Base-by-base conservation (phyloP, 2,329 filamentous ascomycete genomes). In the Aureobasidium sp. region DNA sequence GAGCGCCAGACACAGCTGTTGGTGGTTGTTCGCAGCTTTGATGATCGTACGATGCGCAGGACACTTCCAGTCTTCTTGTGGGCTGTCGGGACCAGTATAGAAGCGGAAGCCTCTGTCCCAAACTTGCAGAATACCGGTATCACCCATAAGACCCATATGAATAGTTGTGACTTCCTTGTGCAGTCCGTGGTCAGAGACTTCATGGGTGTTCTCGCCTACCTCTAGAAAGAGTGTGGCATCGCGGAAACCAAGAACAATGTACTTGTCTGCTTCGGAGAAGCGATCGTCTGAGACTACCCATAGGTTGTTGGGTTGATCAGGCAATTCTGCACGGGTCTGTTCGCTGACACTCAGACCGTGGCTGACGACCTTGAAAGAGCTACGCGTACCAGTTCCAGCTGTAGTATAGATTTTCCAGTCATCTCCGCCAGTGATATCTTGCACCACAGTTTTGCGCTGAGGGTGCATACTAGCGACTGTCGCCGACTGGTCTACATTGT, bases 21-120 rank as follows among this genome's bases (percentile, higher is more conserved):
- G 86, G 68, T 93, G 87, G 70, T 99, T 99, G 16, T 93, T 94
- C 1, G 93, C 88, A 37, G 93, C 95, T 9, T 93, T 91, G 50
- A 97, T 91, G 66, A 99, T 97, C 0, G 93, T 95, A 27, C 94
- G 85, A 78, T 99, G 93, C 67, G 95, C 88, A 0, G 95, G 95
- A 36, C 64, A 65, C 15, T 54, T 63, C 64, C 64, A 65, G 30
- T 65, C 64, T 34, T 60, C 58, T 49, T 63, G 62, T 13, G 48
- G 39, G 25, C 63, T 63, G 25, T 65, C 62, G n/a, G 62, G 50
- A n/a, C 62, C 62, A 36, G 64, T 63, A n/a, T 61, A 65, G 37
- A 64, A 65, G 27, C 64, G 39, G 64, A 65, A 65, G 4, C 64
- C 64, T 29, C 64, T 52, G 39, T 65, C 64, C 64, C 64, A 65